phyloP scores from a whole-genome alignment of 2,329 filamentous ascomycete genomes.

The Fusarium denticulatum region DNA sequence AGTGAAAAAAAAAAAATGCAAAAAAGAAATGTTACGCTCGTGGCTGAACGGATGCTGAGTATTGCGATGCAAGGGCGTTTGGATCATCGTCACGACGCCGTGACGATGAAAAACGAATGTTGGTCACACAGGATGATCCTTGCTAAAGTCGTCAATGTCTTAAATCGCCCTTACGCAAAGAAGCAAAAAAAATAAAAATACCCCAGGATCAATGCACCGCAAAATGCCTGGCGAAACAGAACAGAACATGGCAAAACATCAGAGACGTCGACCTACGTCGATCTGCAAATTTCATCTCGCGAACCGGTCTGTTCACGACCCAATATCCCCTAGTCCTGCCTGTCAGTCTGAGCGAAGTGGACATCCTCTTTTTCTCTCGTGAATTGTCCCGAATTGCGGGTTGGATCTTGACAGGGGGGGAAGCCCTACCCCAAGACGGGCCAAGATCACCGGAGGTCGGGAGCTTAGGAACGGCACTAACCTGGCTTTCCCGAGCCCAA shows the following conservation, averaged over 20 bases:
- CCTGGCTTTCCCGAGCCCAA: slow-evolving; percentile 18
- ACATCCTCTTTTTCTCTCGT: background rate
- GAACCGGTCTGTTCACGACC: background rate
- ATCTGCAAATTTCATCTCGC: slow-evolving; percentile 19
- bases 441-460: slow-evolving; percentile 33
- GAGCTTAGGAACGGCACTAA: slow-evolving; percentile 1
- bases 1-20: background rate
- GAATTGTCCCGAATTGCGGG: slow-evolving; percentile 20
- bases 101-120: background rate
- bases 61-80: slow-evolving; percentile 23
- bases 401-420: slow-evolving; percentile 18
- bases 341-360: slow-evolving; percentile 19
- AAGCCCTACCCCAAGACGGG: slow-evolving; percentile 15
- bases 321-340: background rate
- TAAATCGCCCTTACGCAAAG: slow-evolving; percentile 22
- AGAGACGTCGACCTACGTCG: background rate
- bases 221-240: too few species aligned
- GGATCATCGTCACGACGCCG: background rate
- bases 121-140: slow-evolving; percentile 13
- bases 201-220: background rate
- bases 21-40: background rate
- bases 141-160: slow-evolving; percentile 10
- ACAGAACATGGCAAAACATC: too few species aligned
- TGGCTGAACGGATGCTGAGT: background rate
- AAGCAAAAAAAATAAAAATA: background rate